phyloP scores from a whole-genome alignment of 441 rosid species.

The Dalechampia spathulata region DNA sequence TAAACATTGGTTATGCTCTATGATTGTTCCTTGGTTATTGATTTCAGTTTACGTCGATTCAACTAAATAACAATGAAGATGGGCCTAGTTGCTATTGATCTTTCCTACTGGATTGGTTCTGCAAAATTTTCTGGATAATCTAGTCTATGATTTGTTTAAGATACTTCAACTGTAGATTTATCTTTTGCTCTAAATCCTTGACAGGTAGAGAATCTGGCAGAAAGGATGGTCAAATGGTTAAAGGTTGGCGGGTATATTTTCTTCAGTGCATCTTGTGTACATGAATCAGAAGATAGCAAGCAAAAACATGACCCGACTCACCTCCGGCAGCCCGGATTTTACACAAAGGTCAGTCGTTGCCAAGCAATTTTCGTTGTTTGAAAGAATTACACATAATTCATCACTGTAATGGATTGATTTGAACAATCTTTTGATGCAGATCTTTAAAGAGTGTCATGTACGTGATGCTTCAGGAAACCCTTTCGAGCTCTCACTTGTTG shows the following conservation, averaged over 20 bases:
- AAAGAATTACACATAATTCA: too few species aligned
- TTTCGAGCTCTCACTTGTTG: conserved; percentile 70
- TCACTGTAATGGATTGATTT: too few species aligned
- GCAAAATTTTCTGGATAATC: too few species aligned
- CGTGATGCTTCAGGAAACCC: conserved; percentile 53
- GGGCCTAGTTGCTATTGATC: too few species aligned
- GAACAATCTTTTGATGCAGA: too few species aligned
- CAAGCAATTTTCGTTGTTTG: not conserved
- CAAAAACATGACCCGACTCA: conserved; percentile 77
- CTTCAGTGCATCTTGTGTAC: conserved; percentile 95
- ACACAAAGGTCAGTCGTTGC: conserved; percentile 55
- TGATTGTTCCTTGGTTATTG: too few species aligned
- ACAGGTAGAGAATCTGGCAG: conserved; percentile 70
- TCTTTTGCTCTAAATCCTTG: too few species aligned
- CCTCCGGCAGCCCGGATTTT: conserved; percentile 92
- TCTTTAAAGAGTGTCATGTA: conserved; percentile 66
- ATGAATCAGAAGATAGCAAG: conserved; percentile 83
- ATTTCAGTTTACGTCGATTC: too few species aligned
- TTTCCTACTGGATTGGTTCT: too few species aligned
- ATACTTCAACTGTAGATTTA: too few species aligned
- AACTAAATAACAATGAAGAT: too few species aligned
- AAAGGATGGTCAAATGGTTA: conserved; percentile 78
- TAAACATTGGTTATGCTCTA: conserved; percentile 21
- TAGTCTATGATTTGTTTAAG: too few species aligned
- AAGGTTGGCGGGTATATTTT: conserved; percentile 83